Conservation (phyloP, 1,284 basidiomycete genomes). For the Moesziomyces antarcticus region DNA sequence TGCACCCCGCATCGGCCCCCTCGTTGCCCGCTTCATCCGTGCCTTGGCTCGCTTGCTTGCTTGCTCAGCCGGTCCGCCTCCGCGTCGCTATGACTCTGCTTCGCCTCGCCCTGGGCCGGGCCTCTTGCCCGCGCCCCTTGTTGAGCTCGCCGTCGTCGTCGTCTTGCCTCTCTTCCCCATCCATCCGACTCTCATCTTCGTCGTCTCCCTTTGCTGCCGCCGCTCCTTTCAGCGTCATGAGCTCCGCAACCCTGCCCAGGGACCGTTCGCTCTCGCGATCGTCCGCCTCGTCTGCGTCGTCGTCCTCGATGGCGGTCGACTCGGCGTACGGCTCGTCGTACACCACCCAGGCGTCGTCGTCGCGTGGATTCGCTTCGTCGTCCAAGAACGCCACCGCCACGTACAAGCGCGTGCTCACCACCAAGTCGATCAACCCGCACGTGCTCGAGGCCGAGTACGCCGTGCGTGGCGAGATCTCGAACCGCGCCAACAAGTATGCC, state of each 20-base stretch:
- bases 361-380: conserved; percentile 35
- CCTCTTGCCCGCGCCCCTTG: neutral
- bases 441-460: conserved; percentile 92
- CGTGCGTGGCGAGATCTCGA: conserved; percentile 94
- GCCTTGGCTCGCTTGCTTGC: no score
- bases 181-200: neutral
- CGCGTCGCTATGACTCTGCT: conserved; percentile 19
- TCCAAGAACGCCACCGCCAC: conserved; percentile 44
- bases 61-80: neutral
- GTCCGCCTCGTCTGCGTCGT: conserved; percentile 31
- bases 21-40: neutral
- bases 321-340: conserved; percentile 34
- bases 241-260: conserved; percentile 10
- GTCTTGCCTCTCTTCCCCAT: conserved; percentile 6
- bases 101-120: conserved; percentile 28
- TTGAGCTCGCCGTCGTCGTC: neutral
- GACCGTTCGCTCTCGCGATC: conserved; percentile 23
- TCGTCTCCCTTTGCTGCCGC: conserved; percentile 5
- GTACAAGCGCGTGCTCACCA: conserved; percentile 69
- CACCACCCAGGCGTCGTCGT: conserved; percentile 37
- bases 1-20: neutral
- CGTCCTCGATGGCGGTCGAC: conserved; percentile 24
- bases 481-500: conserved; percentile 83
- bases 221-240: conserved; percentile 13
- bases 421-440: conserved; percentile 76